Evolutionary conservation across 495 filamentous ascomycete species (phyloP).

Genomic region (Talaromyces borbonicus): DNA sequence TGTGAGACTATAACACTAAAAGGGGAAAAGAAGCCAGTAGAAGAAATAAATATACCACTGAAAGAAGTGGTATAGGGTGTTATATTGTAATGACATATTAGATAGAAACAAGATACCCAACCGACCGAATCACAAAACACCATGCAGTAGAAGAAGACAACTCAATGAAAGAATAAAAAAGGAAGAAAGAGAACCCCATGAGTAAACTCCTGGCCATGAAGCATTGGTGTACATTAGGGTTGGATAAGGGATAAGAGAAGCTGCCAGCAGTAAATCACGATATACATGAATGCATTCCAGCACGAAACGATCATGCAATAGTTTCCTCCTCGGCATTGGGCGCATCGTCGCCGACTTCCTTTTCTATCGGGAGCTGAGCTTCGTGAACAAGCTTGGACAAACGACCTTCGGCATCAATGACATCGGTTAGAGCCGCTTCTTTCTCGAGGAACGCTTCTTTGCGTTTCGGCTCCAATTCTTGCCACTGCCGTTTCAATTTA

Average conservation of each 20-base stretch:
- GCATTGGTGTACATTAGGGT: background rate
- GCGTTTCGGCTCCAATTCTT: slow-evolving; percentile 53
- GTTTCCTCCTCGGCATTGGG: slow-evolving; percentile 16
- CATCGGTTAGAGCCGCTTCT: slow-evolving; percentile 53
- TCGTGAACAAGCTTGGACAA: slow-evolving; percentile 21
- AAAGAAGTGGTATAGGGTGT: background rate
- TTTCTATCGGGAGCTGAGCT: background rate
- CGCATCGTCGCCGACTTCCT: slow-evolving; percentile 12
- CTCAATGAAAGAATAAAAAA: background rate
- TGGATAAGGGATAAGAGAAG: background rate
- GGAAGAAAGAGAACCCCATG: too few species aligned
- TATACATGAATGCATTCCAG: background rate
- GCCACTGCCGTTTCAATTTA: slow-evolving; percentile 52
- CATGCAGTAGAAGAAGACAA: background rate
- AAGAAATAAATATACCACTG: too few species aligned
- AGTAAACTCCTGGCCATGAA: slow-evolving; percentile 1
- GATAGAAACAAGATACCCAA: background rate
- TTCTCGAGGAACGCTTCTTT: slow-evolving; percentile 79
- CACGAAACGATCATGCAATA: slow-evolving; percentile 1
- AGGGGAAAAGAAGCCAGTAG: too few species aligned
- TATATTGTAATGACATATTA: background rate
- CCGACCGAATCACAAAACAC: background rate
- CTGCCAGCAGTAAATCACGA: background rate
- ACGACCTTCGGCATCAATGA: slow-evolving; percentile 47
- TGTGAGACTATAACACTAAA: too few species aligned